Conservation (phyloP, 2,329 filamentous ascomycete genomes). For the Fusarium ambrosium region DNA sequence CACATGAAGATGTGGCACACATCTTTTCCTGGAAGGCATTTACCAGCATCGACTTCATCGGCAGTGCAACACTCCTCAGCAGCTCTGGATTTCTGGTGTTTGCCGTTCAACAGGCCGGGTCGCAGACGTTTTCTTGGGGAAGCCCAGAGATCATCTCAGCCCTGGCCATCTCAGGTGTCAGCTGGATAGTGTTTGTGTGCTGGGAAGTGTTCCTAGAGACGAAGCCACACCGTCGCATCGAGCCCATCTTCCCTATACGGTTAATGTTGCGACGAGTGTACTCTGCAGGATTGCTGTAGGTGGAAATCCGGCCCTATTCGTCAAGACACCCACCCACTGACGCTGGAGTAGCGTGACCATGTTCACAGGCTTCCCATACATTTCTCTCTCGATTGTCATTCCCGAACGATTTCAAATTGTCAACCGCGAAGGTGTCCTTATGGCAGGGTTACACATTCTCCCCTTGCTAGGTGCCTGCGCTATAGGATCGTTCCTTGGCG, state of each 20-base stretch:
- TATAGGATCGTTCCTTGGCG: slow-evolving; percentile 68
- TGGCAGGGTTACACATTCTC: slow-evolving; percentile 69
- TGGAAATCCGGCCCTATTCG: slow-evolving; percentile 4
- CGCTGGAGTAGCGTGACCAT: slow-evolving; percentile 63
- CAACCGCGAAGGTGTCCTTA: slow-evolving; percentile 64
- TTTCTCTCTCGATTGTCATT: slow-evolving; percentile 69
- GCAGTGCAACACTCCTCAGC: slow-evolving; percentile 63
- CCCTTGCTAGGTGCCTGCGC: slow-evolving; percentile 71
- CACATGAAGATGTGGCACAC: slow-evolving; percentile 52
- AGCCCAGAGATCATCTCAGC: slow-evolving; percentile 64
- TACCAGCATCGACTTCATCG: slow-evolving; percentile 65
- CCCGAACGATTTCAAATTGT: slow-evolving; percentile 73
- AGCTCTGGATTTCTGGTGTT: slow-evolving; percentile 69
- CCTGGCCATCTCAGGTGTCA: slow-evolving; percentile 61
- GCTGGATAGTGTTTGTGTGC: slow-evolving; percentile 62
- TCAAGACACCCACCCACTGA: slow-evolving; percentile 17
- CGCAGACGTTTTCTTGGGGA: slow-evolving; percentile 65
- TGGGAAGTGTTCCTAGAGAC: slow-evolving; percentile 65
- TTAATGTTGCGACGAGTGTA: slow-evolving; percentile 65
- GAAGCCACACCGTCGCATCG: slow-evolving; percentile 55
- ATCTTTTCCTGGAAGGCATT: slow-evolving; percentile 59
- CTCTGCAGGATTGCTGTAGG: slow-evolving; percentile 64
- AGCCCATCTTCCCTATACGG: slow-evolving; percentile 68
- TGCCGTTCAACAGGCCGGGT: slow-evolving; percentile 69
- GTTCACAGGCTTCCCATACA: slow-evolving; percentile 69